Base-by-base conservation (phyloP, 129 eudicot genomes). In the Silybum marianum region DNA sequence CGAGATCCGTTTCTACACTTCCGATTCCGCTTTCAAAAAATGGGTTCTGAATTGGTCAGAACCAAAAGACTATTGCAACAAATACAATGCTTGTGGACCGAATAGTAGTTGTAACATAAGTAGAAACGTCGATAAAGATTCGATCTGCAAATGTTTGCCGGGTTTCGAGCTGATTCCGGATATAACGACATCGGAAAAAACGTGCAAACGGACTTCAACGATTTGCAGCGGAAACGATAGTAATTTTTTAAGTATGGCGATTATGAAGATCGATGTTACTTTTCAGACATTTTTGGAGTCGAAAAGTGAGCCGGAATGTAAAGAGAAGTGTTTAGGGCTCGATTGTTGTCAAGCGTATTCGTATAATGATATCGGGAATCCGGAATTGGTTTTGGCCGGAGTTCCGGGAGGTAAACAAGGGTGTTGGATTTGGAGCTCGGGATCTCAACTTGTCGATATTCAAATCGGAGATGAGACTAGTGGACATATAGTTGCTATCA, bases 321-420 rank as follows among this genome's bases (percentile, higher is more conserved):
- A 72, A 60, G 81, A 80, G 12, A 81, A 79, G 83, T 88, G 91
- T 73, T 72, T 85, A n/a, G 78, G 67, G 8, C 54, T 82, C 14
- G 85, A 87, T 46, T 38, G 81, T 13, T 88, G 91, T 75, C 79
- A 85, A 75, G 91, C 91, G 8, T 88, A 88, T 54, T 75, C 84
- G 6, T 85, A 79, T 42, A 39, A 38, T 60, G 77, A 26, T 60
- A 79, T 72, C 21, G 78, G 78, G 73, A 69, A 84, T 74, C 66
- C 63, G 6, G 84, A 80, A 18, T 39, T 75, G 73, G 81, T 62
- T 67, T 73, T 14, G 21, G 73, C 77, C 7, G 84, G 87, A 23
- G 73, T 80, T 21, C 81, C 87, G 3, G 84, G 81, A 58, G 78
- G 87, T 3, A 84, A 84, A 77, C 73, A 79, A 34, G 83, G 80